Conservation (phyloP, 352 stramenopile species). For the Phytophthora nicotianae region DNA sequence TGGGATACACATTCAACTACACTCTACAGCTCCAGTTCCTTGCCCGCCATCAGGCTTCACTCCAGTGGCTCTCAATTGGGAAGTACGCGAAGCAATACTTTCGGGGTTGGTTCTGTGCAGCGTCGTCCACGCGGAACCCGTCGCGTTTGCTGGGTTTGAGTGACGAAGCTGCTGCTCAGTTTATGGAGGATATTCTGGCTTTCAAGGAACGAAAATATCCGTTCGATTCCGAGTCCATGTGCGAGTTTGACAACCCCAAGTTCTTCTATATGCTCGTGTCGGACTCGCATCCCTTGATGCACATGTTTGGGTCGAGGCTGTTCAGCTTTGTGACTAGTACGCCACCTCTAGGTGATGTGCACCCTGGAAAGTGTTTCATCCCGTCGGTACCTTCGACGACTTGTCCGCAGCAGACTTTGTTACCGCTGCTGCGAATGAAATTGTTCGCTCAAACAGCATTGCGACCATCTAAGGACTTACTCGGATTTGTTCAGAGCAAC, state of each 20-base stretch:
- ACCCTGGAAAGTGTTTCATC: constrained; percentile 58
- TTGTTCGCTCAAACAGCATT: constrained; percentile 47
- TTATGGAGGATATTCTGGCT: constrained; percentile 73
- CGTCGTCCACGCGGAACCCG: constrained; percentile 29
- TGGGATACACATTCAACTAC: constrained; percentile 81
- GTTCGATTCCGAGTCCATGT: constrained; percentile 72
- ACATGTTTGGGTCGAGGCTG: constrained; percentile 70
- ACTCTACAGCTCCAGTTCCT: constrained; percentile 61
- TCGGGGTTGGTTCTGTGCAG: constrained; percentile 67
- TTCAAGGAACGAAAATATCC: constrained; percentile 83
- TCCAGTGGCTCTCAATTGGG: constrained; percentile 78
- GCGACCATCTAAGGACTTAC: constrained; percentile 49
- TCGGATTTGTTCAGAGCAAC: constrained; percentile 44
- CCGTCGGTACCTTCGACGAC: constrained; percentile 50
- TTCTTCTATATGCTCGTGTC: constrained; percentile 81
- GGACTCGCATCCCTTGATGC: constrained; percentile 77
- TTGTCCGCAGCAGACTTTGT: constrained; percentile 39
- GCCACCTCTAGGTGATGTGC: constrained; percentile 43
- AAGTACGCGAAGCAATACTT: constrained; percentile 85
- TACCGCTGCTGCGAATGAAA: constrained; percentile 57
- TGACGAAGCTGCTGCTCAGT: constrained; percentile 65
- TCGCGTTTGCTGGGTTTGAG: constrained; percentile 42
- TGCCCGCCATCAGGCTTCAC: constrained; percentile 47
- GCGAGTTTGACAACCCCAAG: constrained; percentile 78
- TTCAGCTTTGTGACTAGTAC: constrained; percentile 77